Conservation (phyloP, 169 alveolate genomes). For the Plasmodium vinckei region DNA sequence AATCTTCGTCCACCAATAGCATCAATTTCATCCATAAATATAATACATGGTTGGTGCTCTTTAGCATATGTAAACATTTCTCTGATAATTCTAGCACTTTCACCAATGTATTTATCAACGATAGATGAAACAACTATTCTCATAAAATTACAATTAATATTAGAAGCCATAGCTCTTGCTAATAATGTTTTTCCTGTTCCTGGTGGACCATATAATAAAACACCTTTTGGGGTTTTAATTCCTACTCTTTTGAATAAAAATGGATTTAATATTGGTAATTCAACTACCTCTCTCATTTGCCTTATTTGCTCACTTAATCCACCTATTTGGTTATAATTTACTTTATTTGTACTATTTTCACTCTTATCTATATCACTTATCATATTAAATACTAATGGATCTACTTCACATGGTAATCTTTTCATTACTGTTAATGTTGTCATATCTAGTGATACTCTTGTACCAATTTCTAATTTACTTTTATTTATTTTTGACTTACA, state of each 20-base stretch:
- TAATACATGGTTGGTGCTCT: constrained; percentile 99
- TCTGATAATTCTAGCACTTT: constrained; percentile 98
- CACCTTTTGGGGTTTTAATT: constrained; percentile 99
- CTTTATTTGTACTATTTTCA: constrained; percentile 76
- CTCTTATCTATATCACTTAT: constrained; percentile 92
- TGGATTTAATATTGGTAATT: constrained; percentile 98
- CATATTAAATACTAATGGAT: constrained; percentile 99
- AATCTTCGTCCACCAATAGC: constrained; percentile 99
- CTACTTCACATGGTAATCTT: constrained; percentile 97
- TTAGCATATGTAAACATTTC: constrained; percentile 99
- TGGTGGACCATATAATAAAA: constrained; percentile 99
- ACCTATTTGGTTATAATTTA: constrained; percentile 88
- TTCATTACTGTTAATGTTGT: constrained; percentile 98
- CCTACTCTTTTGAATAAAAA: constrained; percentile 98
- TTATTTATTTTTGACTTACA: constrained; percentile 95
- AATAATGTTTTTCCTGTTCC: constrained; percentile 99
- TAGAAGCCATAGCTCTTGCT: constrained; percentile 99
- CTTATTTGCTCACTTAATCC: constrained; percentile 98
- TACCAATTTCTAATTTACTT: constrained; percentile 93
- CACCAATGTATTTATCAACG: constrained; percentile 99
- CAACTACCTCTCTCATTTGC: constrained; percentile 98
- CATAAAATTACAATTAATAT: constrained; percentile 97
- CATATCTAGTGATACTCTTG: constrained; percentile 99
- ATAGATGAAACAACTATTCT: constrained; percentile 99
- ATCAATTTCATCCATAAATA: constrained; percentile 99